Evolutionary conservation across 306 rosid species (phyloP).

Genomic region (Medicago arabica): DNA sequence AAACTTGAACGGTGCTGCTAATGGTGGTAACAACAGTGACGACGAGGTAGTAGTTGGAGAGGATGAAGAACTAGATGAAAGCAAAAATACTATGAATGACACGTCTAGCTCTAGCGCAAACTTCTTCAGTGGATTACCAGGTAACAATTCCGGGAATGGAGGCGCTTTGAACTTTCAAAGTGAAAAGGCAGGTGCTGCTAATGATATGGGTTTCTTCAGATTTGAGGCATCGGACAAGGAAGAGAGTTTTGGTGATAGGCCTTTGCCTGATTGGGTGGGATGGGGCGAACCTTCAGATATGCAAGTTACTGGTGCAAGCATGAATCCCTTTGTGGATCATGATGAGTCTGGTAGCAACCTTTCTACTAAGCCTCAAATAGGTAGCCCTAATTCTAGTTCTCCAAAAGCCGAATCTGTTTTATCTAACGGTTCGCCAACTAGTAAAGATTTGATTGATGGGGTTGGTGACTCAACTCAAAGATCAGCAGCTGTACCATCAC

Average conservation of each 20-base stretch:
- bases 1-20: conserved; percentile 74
- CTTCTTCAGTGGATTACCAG: conserved; percentile 56
- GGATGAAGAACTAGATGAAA: conserved; percentile 72
- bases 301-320: conserved; percentile 71
- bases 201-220: conserved; percentile 83
- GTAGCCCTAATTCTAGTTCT: conserved; percentile 52
- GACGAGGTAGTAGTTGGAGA: conserved; percentile 95
- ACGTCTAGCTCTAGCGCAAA: conserved; percentile 66
- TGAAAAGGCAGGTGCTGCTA: conserved; percentile 55
- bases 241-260: conserved; percentile 73
- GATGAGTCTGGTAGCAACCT: conserved; percentile 50
- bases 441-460: conserved; percentile 55
- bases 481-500: conserved; percentile 69
- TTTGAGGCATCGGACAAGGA: conserved; percentile 76
- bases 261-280: conserved; percentile 92
- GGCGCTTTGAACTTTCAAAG: conserved; percentile 53
- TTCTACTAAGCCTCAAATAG: conserved; percentile 52
- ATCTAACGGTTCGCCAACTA: conserved; percentile 70
- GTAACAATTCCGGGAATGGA: conserved; percentile 54
- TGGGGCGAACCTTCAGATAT: conserved; percentile 82
- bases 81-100: conserved; percentile 58
- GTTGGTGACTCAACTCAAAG: conserved; percentile 58
- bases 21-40: conserved; percentile 83
- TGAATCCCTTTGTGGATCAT: conserved; percentile 81
- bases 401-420: conserved; percentile 55